phyloP scores from a whole-genome alignment of 148 eudicot species.

The Beta vulgaris region DNA sequence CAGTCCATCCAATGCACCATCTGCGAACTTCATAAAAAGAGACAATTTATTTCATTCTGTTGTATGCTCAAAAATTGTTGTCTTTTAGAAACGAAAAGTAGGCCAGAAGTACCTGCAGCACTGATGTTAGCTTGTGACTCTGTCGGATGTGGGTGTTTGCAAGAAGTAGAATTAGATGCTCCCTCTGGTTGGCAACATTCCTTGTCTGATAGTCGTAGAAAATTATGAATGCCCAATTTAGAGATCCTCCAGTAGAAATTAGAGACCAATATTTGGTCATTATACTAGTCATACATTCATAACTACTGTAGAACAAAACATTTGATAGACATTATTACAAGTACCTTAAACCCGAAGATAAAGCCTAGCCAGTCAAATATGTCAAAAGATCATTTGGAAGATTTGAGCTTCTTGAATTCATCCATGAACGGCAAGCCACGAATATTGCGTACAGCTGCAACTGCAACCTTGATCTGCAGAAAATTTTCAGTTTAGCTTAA shows the following conservation, averaged over 20 bases:
- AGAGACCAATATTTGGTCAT: neutral
- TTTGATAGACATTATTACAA: neutral
- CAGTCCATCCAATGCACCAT: slow-evolving; percentile 69
- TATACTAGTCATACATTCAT: neutral
- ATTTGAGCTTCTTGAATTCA: slow-evolving; percentile 45
- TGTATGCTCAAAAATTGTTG: neutral
- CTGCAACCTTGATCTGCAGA: slow-evolving; percentile 77
- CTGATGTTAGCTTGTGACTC: slow-evolving; percentile 47
- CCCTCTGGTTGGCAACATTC: slow-evolving; percentile 89
- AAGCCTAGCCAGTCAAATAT: slow-evolving; percentile 88
- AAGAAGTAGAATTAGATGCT: slow-evolving; percentile 83
- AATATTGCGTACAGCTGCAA: slow-evolving; percentile 65
- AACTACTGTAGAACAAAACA: too few species aligned
- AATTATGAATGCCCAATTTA: neutral
- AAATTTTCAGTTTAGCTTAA: slow-evolving; percentile 21
- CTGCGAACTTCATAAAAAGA: slow-evolving; percentile 55
- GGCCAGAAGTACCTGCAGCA: slow-evolving; percentile 51
- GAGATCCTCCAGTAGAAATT: neutral
- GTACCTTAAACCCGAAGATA: slow-evolving; percentile 85
- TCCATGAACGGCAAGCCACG: slow-evolving; percentile 79
- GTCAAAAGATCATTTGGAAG: slow-evolving; percentile 44
- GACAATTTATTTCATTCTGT: slow-evolving; percentile 8
- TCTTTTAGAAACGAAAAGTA: neutral
- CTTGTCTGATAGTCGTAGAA: slow-evolving; percentile 51
- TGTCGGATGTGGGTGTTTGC: slow-evolving; percentile 77